phyloP scores from a whole-genome alignment of 2,329 filamentous ascomycete species.

The Dactylellina leptospora region DNA sequence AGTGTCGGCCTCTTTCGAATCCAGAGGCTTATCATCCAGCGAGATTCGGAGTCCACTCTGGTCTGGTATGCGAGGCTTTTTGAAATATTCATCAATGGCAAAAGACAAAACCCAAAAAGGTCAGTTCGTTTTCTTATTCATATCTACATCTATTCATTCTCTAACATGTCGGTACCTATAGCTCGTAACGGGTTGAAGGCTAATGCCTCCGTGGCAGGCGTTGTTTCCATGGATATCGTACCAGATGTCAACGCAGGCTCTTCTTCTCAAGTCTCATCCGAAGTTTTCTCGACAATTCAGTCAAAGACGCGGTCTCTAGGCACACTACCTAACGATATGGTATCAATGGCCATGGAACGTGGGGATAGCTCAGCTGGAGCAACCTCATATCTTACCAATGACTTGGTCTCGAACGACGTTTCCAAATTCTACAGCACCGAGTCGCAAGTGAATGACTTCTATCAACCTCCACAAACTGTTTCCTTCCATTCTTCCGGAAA shows the following conservation, averaged over 20 bases:
- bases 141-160: not conserved
- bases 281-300: not conserved
- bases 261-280: not conserved
- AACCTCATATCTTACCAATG: not conserved
- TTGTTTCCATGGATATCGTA: not conserved
- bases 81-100: constrained; percentile 18
- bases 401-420: no score
- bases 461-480: no score
- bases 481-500: no score
- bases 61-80: not conserved
- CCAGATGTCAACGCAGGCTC: not conserved
- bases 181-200: not conserved
- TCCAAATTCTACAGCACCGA: no score
- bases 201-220: not conserved
- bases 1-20: not conserved
- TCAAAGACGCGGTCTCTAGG: not conserved
- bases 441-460: no score
- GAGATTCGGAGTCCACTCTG: not conserved
- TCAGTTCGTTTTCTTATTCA: not conserved
- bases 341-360: not conserved
- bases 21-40: not conserved
- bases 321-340: not conserved
- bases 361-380: not conserved
- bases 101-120: constrained; percentile 22
- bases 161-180: not conserved